phyloP scores from a whole-genome alignment of 768 basidiomycete genomes.

The Pseudohyphozyma bogoriensis region DNA sequence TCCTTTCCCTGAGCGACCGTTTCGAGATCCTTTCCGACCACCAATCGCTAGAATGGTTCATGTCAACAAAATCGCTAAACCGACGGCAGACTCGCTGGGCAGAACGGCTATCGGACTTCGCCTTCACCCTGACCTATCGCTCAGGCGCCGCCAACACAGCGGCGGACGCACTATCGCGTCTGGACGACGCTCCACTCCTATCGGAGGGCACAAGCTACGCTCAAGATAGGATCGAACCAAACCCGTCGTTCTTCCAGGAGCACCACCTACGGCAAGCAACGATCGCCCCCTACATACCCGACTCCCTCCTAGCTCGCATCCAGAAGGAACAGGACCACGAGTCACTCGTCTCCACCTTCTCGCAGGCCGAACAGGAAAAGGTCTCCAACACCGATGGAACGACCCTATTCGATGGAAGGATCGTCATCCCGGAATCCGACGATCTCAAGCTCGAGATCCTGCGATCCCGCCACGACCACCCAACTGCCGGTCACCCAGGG shows the following conservation, averaged over 20 bases:
- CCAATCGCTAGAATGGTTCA: conserved; percentile 35
- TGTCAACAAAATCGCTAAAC: conserved; percentile 40
- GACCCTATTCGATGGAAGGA: conserved; percentile 32
- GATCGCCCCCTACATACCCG: no score
- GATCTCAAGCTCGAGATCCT: conserved; percentile 30
- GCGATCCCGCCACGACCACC: conserved; percentile 39
- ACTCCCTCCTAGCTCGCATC: no score
- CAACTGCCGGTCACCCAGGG: conserved; percentile 43
- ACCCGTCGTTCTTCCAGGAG: background rate
- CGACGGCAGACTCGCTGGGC: conserved; percentile 44
- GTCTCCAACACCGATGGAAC: conserved; percentile 1
- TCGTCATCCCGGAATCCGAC: conserved; percentile 38
- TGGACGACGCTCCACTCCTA: conserved; percentile 7
- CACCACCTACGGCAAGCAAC: no score
- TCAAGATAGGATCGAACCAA: background rate
- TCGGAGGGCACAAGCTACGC: conserved; percentile 5
- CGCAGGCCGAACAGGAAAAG: background rate
- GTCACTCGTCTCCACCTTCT: background rate
- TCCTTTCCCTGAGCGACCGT: conserved; percentile 34
- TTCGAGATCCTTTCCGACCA: conserved; percentile 35
- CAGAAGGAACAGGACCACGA: no score
- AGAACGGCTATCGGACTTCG: conserved; percentile 33
- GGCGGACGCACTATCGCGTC: conserved; percentile 15
- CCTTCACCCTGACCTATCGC: conserved; percentile 39
- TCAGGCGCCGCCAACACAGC: background rate